These are phyloP conservation scores for Coelastrella sp. DNA, from an alignment of 139 green algal genomes.

Conservation along the genomic window DNA sequence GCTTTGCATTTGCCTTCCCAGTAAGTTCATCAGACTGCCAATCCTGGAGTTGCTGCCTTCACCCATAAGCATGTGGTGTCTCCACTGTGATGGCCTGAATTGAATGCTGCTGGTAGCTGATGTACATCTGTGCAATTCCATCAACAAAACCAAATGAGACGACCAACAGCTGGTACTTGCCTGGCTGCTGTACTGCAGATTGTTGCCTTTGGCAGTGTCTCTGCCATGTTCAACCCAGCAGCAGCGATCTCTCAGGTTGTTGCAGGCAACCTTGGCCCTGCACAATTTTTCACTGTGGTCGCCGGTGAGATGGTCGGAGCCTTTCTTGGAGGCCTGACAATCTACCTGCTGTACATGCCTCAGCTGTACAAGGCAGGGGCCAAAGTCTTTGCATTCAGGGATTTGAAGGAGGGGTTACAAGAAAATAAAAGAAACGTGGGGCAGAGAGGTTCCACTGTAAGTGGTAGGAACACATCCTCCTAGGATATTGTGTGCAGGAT, in stretches of 20 bases:
- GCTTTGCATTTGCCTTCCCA: conserved; percentile 42
- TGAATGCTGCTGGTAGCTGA: too few species aligned
- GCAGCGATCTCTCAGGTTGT: conserved; percentile 35
- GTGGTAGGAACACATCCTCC: background rate
- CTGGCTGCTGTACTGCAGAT: conserved; percentile 16
- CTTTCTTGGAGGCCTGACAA: conserved; percentile 33
- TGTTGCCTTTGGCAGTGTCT: conserved; percentile 43
- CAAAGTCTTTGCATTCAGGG: conserved; percentile 26
- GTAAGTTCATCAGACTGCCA: background rate
- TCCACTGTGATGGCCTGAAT: too few species aligned
- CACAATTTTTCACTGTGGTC: conserved; percentile 37
- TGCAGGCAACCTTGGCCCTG: conserved; percentile 26
- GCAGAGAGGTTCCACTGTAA: background rate
- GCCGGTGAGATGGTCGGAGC: conserved; percentile 42
- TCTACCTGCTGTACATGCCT: conserved; percentile 47
- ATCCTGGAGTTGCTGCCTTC: background rate
- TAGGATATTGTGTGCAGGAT: background rate
- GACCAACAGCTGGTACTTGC: too few species aligned
- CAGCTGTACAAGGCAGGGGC: conserved; percentile 37
- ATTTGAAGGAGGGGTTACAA: conserved; percentile 16
- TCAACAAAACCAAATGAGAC: too few species aligned
- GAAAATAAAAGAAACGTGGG: background rate
- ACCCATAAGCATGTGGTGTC: too few species aligned
- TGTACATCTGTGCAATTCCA: too few species aligned
- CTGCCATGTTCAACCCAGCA: conserved; percentile 48